Base-by-base conservation (phyloP, 345 rosid species). In the Acer campestre region DNA sequence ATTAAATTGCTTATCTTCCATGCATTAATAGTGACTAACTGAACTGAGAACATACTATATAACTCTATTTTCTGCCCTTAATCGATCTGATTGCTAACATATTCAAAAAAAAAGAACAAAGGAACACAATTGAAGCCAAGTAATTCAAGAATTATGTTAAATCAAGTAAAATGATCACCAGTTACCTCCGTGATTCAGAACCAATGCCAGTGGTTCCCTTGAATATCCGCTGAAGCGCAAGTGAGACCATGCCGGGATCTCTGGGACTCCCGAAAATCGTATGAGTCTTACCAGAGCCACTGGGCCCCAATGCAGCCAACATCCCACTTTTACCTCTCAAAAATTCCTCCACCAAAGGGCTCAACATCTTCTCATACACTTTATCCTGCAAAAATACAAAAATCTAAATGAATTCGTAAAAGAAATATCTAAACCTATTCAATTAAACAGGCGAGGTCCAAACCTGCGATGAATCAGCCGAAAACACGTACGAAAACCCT, bases 281-380 rank as follows among this genome's bases (percentile, higher is more conserved):
- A 71, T 93, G 93, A 22, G 99, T 95, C 88, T 95, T 95, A 56
- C 99, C 98, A 0, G 99, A 93, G 73, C 97, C 98, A 16, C 94
- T 93, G 61, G 97, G 94, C 49, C 97, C 99, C 75, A 93, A 68
- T 0, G 99, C 97, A 23, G 94, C 97, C 75, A 95, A 73, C 99
- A 95, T 90, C 69, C 96, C 92, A 25, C 89, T 91, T 77, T 87
- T 93, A 27, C 98, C 99, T 16, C 58, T 77, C 22, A 90, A 74
- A 73, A 95, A 95, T 80, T 91, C 97, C 44, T 89, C 97, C 74
- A 91, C 93, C 76, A 95, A 68, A 7, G 96, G 94, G 61, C 80
- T 86, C 77, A 93, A 86, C 98, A 93, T 92, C 71, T 81, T 83
- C 77, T 83, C 89, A 58, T 80, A 93, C 70, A 95, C 97, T 71